Evolutionary conservation across 345 rosid species (phyloP).

Genomic region (Syzygium aromaticum): DNA sequence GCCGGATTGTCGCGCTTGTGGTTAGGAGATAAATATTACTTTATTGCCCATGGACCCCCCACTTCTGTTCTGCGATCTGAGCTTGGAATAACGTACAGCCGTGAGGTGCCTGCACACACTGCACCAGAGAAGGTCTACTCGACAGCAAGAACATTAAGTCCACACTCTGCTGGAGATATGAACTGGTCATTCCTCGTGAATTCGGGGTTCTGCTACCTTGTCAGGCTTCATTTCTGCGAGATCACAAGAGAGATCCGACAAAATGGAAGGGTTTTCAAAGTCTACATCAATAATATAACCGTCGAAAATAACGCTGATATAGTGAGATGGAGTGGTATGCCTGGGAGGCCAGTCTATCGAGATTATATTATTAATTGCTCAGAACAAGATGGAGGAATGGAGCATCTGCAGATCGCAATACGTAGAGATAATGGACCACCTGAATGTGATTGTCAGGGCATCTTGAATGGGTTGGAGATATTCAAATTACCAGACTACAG

Average conservation of each 20-base stretch:
- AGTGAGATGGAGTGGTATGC: background rate
- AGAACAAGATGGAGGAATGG: too few species aligned
- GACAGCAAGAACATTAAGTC: slow-evolving; percentile 8
- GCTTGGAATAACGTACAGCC: background rate
- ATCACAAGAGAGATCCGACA: background rate
- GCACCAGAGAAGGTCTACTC: slow-evolving; percentile 15
- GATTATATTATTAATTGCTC: slow-evolving; percentile 5
- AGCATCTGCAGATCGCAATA: background rate
- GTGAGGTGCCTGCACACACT: slow-evolving; percentile 3
- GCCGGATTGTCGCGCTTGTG: slow-evolving; percentile 18
- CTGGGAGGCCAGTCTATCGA: slow-evolving; percentile 7
- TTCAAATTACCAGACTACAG: slow-evolving; percentile 15
- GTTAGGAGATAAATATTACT: background rate
- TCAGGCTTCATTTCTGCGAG: slow-evolving; percentile 17
- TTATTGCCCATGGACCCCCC: background rate
- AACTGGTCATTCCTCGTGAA: slow-evolving; percentile 24
- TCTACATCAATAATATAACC: slow-evolving; percentile 10
- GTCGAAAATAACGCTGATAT: slow-evolving; percentile 2
- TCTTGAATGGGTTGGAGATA: slow-evolving; percentile 27
- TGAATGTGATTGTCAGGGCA: slow-evolving; percentile 1
- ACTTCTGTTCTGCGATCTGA: background rate
- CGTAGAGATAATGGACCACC: background rate
- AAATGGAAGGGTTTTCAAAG: slow-evolving; percentile 6
- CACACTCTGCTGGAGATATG: background rate
- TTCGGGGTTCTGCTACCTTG: slow-evolving; percentile 21